Evolutionary conservation across 306 rosid species (phyloP), one percentile per base, ranked within the genome.

Genomic region (Adenanthera pavonina): DNA sequence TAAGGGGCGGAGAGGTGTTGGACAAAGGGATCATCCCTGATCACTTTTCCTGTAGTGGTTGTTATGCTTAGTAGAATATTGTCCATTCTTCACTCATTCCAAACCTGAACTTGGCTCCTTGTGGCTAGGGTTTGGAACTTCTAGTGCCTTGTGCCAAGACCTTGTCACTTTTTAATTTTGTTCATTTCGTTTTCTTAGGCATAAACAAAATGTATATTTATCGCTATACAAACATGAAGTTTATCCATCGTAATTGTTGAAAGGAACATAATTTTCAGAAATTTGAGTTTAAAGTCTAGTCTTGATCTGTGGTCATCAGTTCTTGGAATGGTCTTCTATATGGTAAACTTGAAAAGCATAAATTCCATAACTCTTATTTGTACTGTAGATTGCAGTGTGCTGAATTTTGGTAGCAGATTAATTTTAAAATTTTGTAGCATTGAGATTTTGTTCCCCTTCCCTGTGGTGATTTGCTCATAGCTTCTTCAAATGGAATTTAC

Each of bases 341-440:
- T 2, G 13, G 30, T 62, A 2, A 66, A 44, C 71, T 38, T 66
- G 48, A 33, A 72, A 48, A 72, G 2, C 13, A 34, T 54, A 72
- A 33, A 12, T 46, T 71, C n/a, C 20, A 1, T 12, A 7, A 25
- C 43, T 25, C 17, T 25, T 48, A 12, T 72, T 4, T 72, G 9
- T 47, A 13, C 57, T 19, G 53, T 69, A 69, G 74, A 20, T n/a
- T 72, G 57, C 49, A 34, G 46, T 49, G n/a, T n/a, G 74, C 15
- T 69, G 38, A 69, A 43, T 41, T 25, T 19, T 47, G 54, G 74
- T 20, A 25, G 38, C 54, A 44, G 20, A 56, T n/a, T 56, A 0
- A 43, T 20, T 11, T 69, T 35, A 10, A 35, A 35, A 35, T 47
- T 41, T 34, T 72, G 46, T 35, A 72, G 44, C 64, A 35, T 51